These are phyloP conservation scores for Colletotrichum cereale DNA, from an alignment of 2,329 filamentous ascomycete genomes.

Conservation along the genomic window DNA sequence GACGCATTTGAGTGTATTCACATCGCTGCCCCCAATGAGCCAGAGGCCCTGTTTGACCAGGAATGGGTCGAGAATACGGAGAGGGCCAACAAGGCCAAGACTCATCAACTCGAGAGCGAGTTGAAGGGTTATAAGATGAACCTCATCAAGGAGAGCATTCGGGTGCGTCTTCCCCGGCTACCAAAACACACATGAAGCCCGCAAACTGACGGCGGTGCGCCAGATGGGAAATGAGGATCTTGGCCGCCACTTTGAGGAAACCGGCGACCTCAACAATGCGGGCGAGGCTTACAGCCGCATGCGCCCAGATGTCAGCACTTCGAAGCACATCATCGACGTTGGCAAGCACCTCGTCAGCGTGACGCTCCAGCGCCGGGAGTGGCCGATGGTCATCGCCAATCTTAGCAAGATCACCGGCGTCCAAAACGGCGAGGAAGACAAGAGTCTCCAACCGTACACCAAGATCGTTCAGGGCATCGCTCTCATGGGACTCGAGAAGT, in stretches of 20 bases:
- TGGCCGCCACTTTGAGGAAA: slow-evolving; percentile 83
- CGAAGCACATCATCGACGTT: slow-evolving; percentile 86
- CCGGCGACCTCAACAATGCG: slow-evolving; percentile 79
- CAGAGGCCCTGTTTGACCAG: slow-evolving; percentile 75
- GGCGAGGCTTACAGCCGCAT: slow-evolving; percentile 86
- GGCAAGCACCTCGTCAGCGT: slow-evolving; percentile 83
- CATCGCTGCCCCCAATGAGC: slow-evolving; percentile 73
- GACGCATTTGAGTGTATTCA: slow-evolving; percentile 76
- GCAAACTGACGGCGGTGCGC: slow-evolving; percentile 30
- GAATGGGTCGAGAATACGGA: slow-evolving; percentile 81
- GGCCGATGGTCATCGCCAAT: slow-evolving; percentile 73
- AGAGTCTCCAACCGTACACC: slow-evolving; percentile 64
- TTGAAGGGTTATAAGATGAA: slow-evolving; percentile 97
- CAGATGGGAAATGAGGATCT: slow-evolving; percentile 97
- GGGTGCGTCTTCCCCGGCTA: slow-evolving; percentile 66
- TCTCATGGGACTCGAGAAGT: slow-evolving; percentile 60
- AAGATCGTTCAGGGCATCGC: slow-evolving; percentile 66
- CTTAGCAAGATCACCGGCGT: slow-evolving; percentile 72
- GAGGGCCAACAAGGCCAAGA: slow-evolving; percentile 76
- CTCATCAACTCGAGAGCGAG: slow-evolving; percentile 82
- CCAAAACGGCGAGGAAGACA: slow-evolving; percentile 59
- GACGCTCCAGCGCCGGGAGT: slow-evolving; percentile 81
- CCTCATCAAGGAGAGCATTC: slow-evolving; percentile 94
- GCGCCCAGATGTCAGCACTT: slow-evolving; percentile 89
- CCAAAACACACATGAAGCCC: too few relatives aligned